Conservation (phyloP, 495 filamentous ascomycete genomes). For the Parathielavia hyrcaniae region DNA sequence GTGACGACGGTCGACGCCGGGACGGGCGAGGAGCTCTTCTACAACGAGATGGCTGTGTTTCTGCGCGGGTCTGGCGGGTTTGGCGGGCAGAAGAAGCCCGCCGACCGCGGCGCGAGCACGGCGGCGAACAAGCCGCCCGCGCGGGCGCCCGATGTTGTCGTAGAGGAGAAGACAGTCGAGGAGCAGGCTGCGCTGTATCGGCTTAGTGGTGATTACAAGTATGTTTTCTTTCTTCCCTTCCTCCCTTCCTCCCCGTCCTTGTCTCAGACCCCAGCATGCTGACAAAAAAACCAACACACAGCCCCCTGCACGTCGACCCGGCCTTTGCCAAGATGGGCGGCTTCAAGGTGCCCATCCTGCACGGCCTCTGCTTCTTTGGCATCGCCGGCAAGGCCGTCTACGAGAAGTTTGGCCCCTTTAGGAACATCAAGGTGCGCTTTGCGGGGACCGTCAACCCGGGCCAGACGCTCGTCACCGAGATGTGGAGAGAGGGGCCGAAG, state of each 20-base stretch:
- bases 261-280: not conserved
- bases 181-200: slow-evolving; percentile 96
- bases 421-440: slow-evolving; percentile 95
- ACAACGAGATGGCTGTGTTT: slow-evolving; percentile 90
- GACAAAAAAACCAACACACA: slow-evolving; percentile 32
- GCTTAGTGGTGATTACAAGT: slow-evolving; percentile 77
- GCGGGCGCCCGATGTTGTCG: slow-evolving; percentile 69
- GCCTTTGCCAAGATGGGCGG: slow-evolving; percentile 91
- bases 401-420: slow-evolving; percentile 73
- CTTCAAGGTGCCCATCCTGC: slow-evolving; percentile 90
- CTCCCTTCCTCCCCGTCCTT: not conserved
- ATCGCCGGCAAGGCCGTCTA: slow-evolving; percentile 86
- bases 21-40: slow-evolving; percentile 86
- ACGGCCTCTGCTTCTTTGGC: slow-evolving; percentile 94
- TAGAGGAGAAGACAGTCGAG: slow-evolving; percentile 84
- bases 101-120: slow-evolving; percentile 70
- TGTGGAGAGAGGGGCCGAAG: slow-evolving; percentile 90
- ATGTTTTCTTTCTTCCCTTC: slow-evolving; percentile 1
- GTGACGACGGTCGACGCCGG: slow-evolving; percentile 72
- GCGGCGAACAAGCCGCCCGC: slow-evolving; percentile 70
- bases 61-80: slow-evolving; percentile 91
- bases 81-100: slow-evolving; percentile 73
- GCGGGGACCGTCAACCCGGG: slow-evolving; percentile 88
- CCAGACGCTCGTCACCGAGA: slow-evolving; percentile 91
- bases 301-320: slow-evolving; percentile 92